Percentiles rank a stretch among this genome's conserved stretches.
phyloP scores from a whole-genome alignment of 441 rosid species.

The Pelargonium myrrhifolium region DNA sequence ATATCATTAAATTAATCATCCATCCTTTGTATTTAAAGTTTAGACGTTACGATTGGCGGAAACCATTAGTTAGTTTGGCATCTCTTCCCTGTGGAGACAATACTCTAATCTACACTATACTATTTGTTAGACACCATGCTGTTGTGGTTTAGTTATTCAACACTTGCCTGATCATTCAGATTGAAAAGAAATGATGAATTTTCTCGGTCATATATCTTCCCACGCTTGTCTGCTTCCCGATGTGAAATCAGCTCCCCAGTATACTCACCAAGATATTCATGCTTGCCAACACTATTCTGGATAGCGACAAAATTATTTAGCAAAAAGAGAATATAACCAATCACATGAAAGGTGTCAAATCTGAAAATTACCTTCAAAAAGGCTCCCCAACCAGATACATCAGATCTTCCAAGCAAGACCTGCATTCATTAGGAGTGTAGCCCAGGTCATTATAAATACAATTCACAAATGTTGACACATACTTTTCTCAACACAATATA shows the following conservation, averaged over 20 bases:
- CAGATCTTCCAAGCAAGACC: constrained; percentile 95
- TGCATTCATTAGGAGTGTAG: constrained; percentile 24
- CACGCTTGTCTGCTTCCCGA: constrained; percentile 97
- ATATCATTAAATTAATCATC: too few relatives aligned
- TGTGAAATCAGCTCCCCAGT: constrained; percentile 98
- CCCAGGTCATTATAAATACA: constrained; percentile 3
- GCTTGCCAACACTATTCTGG: constrained; percentile 92
- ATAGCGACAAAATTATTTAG: constrained; percentile 19
- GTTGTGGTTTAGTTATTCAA: too few relatives aligned
- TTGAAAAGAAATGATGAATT: constrained; percentile 96
- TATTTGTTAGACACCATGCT: too few relatives aligned
- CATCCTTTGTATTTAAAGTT: too few relatives aligned
- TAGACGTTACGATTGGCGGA: too few relatives aligned
- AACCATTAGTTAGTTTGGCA: too few relatives aligned
- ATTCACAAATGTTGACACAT: neutral
- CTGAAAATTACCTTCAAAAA: constrained; percentile 67
- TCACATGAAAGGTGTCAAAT: constrained; percentile 9
- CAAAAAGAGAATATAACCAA: constrained; percentile 17
- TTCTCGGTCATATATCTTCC: constrained; percentile 96
- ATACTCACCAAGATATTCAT: constrained; percentile 95
- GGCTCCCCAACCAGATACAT: constrained; percentile 99
- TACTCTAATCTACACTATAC: too few relatives aligned
- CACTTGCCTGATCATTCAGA: constrained; percentile 81
- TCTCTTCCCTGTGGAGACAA: too few relatives aligned
- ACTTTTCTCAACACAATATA: neutral